These are phyloP conservation scores for Penicillium goetzii DNA, from an alignment of 495 filamentous ascomycete species.

Conservation along the genomic window DNA sequence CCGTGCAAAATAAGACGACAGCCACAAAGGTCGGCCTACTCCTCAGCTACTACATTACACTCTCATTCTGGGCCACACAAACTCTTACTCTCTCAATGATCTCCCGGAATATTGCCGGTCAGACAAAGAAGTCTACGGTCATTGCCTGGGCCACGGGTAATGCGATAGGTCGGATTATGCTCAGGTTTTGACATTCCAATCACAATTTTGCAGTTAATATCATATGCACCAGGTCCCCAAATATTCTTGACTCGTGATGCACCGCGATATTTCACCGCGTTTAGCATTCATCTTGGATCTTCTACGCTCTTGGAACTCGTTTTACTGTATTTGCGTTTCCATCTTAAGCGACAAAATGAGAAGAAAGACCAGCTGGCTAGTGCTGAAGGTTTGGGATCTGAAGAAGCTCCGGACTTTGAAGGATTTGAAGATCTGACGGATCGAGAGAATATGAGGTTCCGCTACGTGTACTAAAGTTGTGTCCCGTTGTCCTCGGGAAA, in stretches of 20 bases:
- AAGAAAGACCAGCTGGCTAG: conserved; percentile 42
- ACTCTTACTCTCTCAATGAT: conserved; percentile 63
- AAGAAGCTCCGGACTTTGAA: conserved; percentile 36
- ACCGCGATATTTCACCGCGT: conserved; percentile 46
- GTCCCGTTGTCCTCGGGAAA: background rate
- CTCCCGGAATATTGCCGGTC: conserved; percentile 65
- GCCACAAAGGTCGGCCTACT: conserved; percentile 58
- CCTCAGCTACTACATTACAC: conserved; percentile 63
- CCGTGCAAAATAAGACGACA: conserved; percentile 54
- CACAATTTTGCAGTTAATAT: background rate
- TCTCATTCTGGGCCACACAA: conserved; percentile 59
- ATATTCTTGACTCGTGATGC: conserved; percentile 44
- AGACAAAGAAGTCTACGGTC: conserved; percentile 65
- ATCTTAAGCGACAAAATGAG: conserved; percentile 40
- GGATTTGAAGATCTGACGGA: conserved; percentile 56
- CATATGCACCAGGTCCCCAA: conserved; percentile 44
- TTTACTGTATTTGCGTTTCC: conserved; percentile 44
- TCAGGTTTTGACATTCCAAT: background rate
- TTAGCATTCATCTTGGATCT: conserved; percentile 47
- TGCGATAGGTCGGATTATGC: conserved; percentile 35
- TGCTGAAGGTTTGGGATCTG: conserved; percentile 30
- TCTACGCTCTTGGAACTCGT: conserved; percentile 41
- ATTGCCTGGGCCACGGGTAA: conserved; percentile 50
- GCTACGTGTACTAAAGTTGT: conserved; percentile 48
- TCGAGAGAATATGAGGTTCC: conserved; percentile 50